A percentile compares a stretch with the other conserved stretches of the same genome.
These are phyloP conservation scores for Hemerocallis citrina DNA, from an alignment of 106 monocot genomes.

Conservation along the genomic window DNA sequence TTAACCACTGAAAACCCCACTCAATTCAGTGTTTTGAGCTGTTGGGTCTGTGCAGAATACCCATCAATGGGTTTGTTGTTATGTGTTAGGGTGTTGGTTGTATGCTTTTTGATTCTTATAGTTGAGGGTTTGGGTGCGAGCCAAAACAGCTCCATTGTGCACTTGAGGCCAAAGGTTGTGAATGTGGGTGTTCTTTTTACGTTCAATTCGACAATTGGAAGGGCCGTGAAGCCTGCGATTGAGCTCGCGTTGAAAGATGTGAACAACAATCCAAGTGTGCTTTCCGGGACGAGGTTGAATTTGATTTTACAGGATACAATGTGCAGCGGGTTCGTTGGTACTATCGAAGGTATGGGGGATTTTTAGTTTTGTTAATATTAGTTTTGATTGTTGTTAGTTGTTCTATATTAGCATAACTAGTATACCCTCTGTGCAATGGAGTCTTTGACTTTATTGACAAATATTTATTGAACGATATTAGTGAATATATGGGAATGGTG, in stretches of 20 bases:
- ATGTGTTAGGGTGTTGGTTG: conserved; percentile 1
- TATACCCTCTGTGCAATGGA: too few species aligned
- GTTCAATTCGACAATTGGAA: conserved; percentile 44
- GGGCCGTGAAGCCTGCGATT: conserved; percentile 26
- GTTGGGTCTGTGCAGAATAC: background rate
- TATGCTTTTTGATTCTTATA: conserved; percentile 7
- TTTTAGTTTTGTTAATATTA: background rate
- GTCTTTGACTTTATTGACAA: too few species aligned
- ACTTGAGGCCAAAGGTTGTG: conserved; percentile 14
- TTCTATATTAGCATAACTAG: too few species aligned
- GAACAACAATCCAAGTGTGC: conserved; percentile 25
- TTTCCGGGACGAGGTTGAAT: conserved; percentile 26
- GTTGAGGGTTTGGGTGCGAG: background rate
- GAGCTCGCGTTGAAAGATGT: conserved; percentile 43
- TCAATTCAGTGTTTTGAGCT: background rate
- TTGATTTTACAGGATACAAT: conserved; percentile 36
- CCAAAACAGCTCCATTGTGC: background rate
- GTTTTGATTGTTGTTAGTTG: too few species aligned
- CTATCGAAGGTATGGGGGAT: conserved; percentile 29
- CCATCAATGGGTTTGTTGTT: background rate
- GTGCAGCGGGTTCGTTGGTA: conserved; percentile 53
- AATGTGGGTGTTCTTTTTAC: conserved; percentile 49
- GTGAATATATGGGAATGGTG: too few species aligned
- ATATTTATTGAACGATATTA: too few species aligned
- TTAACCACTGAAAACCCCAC: background rate